Base-by-base conservation (phyloP, 2,329 filamentous ascomycete species). In the Leptodontidium sp. region DNA sequence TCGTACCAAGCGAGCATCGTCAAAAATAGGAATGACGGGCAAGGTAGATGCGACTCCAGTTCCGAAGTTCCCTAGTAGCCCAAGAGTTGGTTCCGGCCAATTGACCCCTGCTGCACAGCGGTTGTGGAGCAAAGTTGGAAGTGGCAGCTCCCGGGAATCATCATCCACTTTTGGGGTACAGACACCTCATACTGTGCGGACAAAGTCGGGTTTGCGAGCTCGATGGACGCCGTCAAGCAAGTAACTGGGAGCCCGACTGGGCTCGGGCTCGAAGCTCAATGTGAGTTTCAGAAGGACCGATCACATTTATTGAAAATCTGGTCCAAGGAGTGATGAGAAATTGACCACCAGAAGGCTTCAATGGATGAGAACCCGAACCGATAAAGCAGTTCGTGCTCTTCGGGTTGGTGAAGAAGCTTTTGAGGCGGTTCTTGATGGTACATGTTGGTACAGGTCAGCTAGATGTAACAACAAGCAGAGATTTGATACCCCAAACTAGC, bases 61-160 rank as follows among this genome's bases (percentile, higher is more conserved):
- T n/a, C 91, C 92, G 9, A 88, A 86, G 73, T 93, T 92, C 70
- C 88, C 90, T 1, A 91, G 89, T 72, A 90, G 88, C 70, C 88
- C 89, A 21, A 82, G 87, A 57, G 82, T 87, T 29, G 72, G 72
- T 17, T 81, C 84, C 11, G 83, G 82, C 21, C 82, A 82, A 4
- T 80, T 94, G 77, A 95, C 93, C 26, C 93, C 93, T 4, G 93
- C 93, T 15, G 93, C 90, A 2, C 87, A 90, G 78, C 84, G 89
- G 70, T 80, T 93, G 43, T 89, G 89, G 83, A 88, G 85, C 71
- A 88, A 85, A 78, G 87, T 93, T 72, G 86, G 81, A 49, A 83
- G 77, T 64, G 76, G 75, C 4, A 77, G 79, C 47, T 75, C 77
- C 53, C 78, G 71, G 50, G 64, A 64, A 29, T 71, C 74, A 29